Evolutionary conservation across 2,329 filamentous ascomycete genomes (phyloP).

Genomic region (Ophiostoma himal-ulmi): DNA sequence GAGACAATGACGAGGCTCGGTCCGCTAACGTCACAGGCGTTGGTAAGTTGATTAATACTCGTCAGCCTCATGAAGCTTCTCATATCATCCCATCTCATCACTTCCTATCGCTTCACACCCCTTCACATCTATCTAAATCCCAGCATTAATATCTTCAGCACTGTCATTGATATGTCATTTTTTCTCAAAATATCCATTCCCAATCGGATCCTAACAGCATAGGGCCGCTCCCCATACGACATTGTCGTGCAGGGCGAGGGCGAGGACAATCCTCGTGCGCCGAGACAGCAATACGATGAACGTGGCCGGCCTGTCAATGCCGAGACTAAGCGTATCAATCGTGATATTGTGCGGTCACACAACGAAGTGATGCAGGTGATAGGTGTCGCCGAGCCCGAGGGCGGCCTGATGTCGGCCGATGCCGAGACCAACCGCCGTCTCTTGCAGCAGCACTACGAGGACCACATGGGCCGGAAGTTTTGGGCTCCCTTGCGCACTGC

Average conservation of each 20-base stretch:
- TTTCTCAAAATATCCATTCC: not conserved
- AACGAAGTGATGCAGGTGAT: constrained; percentile 61
- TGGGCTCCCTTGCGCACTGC: constrained; percentile 34
- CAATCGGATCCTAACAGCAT: not conserved
- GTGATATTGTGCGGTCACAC: constrained; percentile 53
- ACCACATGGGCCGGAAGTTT: constrained; percentile 40
- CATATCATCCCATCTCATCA: not conserved
- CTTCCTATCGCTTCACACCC: not conserved
- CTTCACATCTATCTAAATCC: too few species aligned
- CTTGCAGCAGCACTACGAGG: constrained; percentile 45
- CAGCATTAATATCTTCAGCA: too few species aligned
- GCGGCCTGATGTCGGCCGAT: constrained; percentile 32
- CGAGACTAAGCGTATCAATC: constrained; percentile 49
- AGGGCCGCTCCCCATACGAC: constrained; percentile 58
- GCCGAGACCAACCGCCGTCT: constrained; percentile 39
- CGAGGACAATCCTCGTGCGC: constrained; percentile 37
- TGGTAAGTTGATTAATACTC: constrained; percentile 38
- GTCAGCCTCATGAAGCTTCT: not conserved
- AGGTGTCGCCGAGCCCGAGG: constrained; percentile 55
- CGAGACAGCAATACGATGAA: constrained; percentile 48
- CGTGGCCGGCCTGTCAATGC: constrained; percentile 52
- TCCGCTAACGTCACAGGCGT: constrained; percentile 51
- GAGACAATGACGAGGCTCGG: constrained; percentile 48
- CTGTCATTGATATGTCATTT: not conserved
- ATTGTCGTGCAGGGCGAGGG: constrained; percentile 49